Base-by-base conservation (phyloP, 2,329 filamentous ascomycete genomes). In the Leptographium wingfieldii region DNA sequence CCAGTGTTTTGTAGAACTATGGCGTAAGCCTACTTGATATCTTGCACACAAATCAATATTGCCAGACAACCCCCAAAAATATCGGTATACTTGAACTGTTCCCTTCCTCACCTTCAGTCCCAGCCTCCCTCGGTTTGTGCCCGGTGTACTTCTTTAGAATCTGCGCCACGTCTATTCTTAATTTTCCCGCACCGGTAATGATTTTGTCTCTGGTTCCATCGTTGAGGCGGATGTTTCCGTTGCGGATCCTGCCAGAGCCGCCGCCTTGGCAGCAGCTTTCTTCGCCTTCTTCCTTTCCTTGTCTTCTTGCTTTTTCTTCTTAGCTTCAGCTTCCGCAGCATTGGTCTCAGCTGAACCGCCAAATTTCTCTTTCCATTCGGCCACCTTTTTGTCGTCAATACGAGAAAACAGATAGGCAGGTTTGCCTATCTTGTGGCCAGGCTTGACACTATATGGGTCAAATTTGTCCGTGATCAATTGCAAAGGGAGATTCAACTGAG, bases 361-460 rank as follows among this genome's bases (percentile, higher is more conserved):
- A 63, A 82, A 91, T 69, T 79, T 76, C 61, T 82, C 80, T 62
- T 83, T 80, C 87, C 87, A 91, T 68, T 88, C 84, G 60, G 83
- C 79, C 57, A 84, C 83, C 73, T 88, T 88, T 73, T 87, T 84
- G 19, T 83, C 77, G 68, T 87, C 84, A 67, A 90, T 90, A 59
- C 77, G 79, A n/a, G 79, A 80, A 73, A 91, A 91, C 14, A 90
- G 75, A 33, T 65, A 64, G 11, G 59, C 65, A 2, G 66, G 60
- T 61, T 66, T 86, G 66, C 90, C 89, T 64, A 96, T 87, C 70
- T 85, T 86, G 75, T 96, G 90, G 60, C 87, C 88, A 1, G 86
- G 79, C 67, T 83, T 78, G 65, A 94, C 75, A 2, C 77, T 73
- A 63, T 82, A 77, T n/a, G 74, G 72, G 22, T 70, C 69, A 86